phyloP scores from a whole-genome alignment of 169 alveolate species.

The Plasmodium falciparum region DNA sequence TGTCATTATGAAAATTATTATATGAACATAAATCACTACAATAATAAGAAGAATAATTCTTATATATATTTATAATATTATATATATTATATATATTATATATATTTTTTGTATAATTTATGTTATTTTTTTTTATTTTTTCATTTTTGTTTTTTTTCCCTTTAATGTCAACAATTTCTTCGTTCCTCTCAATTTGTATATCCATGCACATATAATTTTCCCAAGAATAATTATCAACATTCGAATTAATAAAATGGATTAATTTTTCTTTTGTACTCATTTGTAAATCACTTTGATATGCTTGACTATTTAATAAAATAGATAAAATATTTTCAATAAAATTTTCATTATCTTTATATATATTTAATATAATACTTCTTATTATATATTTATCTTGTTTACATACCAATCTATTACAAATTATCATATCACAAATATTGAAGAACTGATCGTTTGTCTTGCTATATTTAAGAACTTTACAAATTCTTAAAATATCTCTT shows the following conservation, averaged over 20 bases:
- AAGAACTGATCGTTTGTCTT: constrained; percentile 2
- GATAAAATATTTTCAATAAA: constrained; percentile 8
- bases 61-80: not conserved
- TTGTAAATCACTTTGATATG: not conserved
- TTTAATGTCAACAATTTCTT: no score
- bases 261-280: constrained; percentile 11
- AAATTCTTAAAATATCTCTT: constrained; percentile 81
- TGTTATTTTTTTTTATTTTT: not conserved
- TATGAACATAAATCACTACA: not conserved
- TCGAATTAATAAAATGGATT: constrained; percentile 9
- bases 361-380: constrained; percentile 26
- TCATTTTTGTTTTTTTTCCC: not conserved
- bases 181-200: not conserved
- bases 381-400: constrained; percentile 46
- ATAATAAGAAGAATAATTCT: not conserved
- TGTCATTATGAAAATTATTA: not conserved
- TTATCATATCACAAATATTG: constrained; percentile 23
- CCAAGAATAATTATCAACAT: not conserved
- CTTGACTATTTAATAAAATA: no score
- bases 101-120: not conserved
- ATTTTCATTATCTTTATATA: constrained; percentile 1
- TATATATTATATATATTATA: not conserved
- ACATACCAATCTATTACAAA: constrained; percentile 44
- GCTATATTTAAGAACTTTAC: constrained; percentile 17
- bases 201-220: no score